These are phyloP conservation scores for Hypoxylon sp. DNA, from an alignment of 2,329 filamentous ascomycete species.

Conservation along the genomic window DNA sequence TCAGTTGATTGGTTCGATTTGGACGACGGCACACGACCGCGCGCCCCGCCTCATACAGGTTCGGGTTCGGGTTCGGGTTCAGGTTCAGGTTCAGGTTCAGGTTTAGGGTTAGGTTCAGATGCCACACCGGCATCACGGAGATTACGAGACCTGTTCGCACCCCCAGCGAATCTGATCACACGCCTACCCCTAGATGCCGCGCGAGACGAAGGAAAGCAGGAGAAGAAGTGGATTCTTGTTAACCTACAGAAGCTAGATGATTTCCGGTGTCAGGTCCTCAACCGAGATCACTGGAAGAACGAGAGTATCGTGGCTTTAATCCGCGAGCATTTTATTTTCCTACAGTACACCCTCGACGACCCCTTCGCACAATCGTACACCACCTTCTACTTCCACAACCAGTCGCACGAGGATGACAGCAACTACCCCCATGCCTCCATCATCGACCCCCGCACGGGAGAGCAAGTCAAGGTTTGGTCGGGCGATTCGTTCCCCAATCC, in stretches of 20 bases:
- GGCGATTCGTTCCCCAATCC: constrained; percentile 80
- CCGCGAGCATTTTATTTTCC: constrained; percentile 91
- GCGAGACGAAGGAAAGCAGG: constrained; percentile 83
- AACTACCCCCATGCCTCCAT: constrained; percentile 97
- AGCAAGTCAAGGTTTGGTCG: constrained; percentile 97
- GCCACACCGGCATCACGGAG: constrained; percentile 82
- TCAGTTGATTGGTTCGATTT: constrained; percentile 46
- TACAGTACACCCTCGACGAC: constrained; percentile 92
- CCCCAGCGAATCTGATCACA: constrained; percentile 89
- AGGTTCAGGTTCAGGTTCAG: too few relatives aligned
- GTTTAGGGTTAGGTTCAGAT: too few relatives aligned
- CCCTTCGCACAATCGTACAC: constrained; percentile 80
- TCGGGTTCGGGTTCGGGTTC: too few relatives aligned
- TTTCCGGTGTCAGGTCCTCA: constrained; percentile 93
- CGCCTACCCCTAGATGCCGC: constrained; percentile 83
- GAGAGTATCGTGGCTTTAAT: constrained; percentile 79
- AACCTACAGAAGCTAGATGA: constrained; percentile 94
- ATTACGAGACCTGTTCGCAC: constrained; percentile 90
- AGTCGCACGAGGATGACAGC: constrained; percentile 78
- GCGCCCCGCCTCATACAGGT: constrained; percentile 35
- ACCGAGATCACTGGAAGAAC: constrained; percentile 97
- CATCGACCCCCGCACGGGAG: constrained; percentile 92
- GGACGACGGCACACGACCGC: constrained; percentile 36
- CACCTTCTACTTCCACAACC: constrained; percentile 83
- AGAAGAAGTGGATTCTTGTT: constrained; percentile 92